phyloP scores from a whole-genome alignment of 1,284 basidiomycete species.

The Sanghuangporus sanghuang region DNA sequence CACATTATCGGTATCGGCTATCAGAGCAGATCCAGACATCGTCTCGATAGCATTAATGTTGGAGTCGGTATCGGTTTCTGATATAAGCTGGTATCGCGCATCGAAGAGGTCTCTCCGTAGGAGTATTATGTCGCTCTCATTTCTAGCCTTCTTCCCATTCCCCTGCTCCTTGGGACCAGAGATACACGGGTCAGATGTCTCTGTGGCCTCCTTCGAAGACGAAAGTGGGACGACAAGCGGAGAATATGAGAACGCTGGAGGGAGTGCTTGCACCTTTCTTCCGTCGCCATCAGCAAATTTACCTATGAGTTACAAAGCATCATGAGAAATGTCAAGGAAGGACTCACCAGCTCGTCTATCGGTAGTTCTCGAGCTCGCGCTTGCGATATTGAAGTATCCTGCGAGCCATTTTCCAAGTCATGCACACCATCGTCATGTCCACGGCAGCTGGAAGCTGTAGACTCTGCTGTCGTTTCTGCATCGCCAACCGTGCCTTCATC shows the following conservation, averaged over 20 bases:
- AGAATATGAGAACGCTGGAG: conserved; percentile 20
- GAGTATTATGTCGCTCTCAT: conserved; percentile 23
- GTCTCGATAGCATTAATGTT: neutral
- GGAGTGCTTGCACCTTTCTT: conserved; percentile 17
- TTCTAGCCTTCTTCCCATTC: neutral
- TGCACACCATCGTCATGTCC: neutral
- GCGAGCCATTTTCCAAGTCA: neutral
- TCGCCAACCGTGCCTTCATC: neutral
- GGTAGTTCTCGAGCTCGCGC: conserved; percentile 15
- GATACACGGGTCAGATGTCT: neutral
- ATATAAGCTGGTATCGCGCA: conserved; percentile 48
- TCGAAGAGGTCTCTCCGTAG: conserved; percentile 54
- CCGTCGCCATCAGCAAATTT: neutral
- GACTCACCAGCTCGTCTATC: conserved; percentile 13
- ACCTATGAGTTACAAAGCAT: conserved; percentile 9
- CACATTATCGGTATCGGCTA: conserved; percentile 5
- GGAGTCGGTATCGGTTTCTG: conserved; percentile 3
- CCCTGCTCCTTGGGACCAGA: neutral
- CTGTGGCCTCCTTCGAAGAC: neutral
- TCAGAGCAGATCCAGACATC: neutral
- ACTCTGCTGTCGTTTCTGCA: neutral
- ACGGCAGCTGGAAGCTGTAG: neutral
- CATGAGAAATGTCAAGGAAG: neutral
- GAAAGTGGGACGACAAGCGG: conserved; percentile 14
- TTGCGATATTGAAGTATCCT: neutral